phyloP scores from a whole-genome alignment of 768 basidiomycete species.

The Mycena pura region DNA sequence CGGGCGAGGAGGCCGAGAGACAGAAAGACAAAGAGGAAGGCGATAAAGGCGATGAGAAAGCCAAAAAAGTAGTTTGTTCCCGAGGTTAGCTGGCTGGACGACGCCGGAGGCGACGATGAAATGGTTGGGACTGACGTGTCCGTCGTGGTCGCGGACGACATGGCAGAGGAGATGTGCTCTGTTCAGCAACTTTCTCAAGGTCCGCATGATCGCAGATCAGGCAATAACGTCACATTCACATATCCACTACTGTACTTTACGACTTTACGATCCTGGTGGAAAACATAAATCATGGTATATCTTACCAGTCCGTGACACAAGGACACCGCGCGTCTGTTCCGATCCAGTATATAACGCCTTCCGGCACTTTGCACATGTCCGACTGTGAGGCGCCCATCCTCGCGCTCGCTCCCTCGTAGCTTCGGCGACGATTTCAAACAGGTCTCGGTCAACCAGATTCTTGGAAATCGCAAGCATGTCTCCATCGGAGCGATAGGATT shows the following conservation, averaged over 20 bases:
- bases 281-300: slow-evolving; percentile 61
- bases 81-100: neutral
- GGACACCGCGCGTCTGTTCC: slow-evolving; percentile 32
- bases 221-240: neutral
- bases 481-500: slow-evolving; percentile 90
- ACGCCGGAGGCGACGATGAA: neutral
- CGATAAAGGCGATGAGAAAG: slow-evolving; percentile 19
- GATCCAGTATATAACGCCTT: slow-evolving; percentile 44
- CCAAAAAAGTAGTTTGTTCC: slow-evolving; percentile 22
- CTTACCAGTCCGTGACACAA: slow-evolving; percentile 64
- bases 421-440: slow-evolving; percentile 75
- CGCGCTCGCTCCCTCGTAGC: slow-evolving; percentile 59
- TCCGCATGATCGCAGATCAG: neutral
- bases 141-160: neutral
- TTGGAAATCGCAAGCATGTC: slow-evolving; percentile 89
- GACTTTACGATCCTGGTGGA: slow-evolving; percentile 28
- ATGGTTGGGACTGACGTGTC: neutral
- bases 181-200: neutral
- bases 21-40: slow-evolving; percentile 17
- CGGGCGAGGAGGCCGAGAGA: slow-evolving; percentile 20
- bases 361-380: slow-evolving; percentile 60
- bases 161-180: neutral
- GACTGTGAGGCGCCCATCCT: slow-evolving; percentile 67
- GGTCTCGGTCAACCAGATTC: slow-evolving; percentile 79
- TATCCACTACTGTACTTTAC: slow-evolving; percentile 5